These are phyloP conservation scores for Xerocomellus chrysenteron DNA, from an alignment of 768 basidiomycete genomes.

Conservation along the genomic window DNA sequence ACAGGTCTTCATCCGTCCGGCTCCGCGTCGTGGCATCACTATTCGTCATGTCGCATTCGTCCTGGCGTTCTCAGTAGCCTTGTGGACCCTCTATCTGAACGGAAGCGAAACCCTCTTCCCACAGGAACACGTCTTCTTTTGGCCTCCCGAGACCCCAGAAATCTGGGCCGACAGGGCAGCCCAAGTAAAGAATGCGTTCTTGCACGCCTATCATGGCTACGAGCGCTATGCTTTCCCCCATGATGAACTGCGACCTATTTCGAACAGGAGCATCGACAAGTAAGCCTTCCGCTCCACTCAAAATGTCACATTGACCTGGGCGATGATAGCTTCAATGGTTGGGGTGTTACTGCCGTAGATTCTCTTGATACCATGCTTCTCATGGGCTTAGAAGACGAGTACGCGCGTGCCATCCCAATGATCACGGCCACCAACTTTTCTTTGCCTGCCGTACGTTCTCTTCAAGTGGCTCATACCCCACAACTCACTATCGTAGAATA, in stretches of 20 bases:
- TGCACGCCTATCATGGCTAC: slow-evolving; percentile 69
- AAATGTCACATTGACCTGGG: background rate
- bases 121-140: slow-evolving; percentile 17
- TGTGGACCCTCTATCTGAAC: slow-evolving; percentile 22
- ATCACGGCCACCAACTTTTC: slow-evolving; percentile 51
- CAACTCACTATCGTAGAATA: slow-evolving; percentile 22
- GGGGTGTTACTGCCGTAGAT: slow-evolving; percentile 78
- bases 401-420: slow-evolving; percentile 56
- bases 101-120: background rate
- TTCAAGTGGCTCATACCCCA: background rate
- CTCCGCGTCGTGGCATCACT: slow-evolving; percentile 17
- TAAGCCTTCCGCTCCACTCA: slow-evolving; percentile 28
- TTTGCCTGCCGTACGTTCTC: slow-evolving; percentile 38
- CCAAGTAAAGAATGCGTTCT: slow-evolving; percentile 59
- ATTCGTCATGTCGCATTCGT: slow-evolving; percentile 25
- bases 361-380: slow-evolving; percentile 84
- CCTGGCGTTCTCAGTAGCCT: slow-evolving; percentile 7
- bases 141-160: slow-evolving; percentile 30
- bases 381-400: slow-evolving; percentile 75
- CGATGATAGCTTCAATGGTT: slow-evolving; percentile 68
- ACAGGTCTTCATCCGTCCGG: background rate
- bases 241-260: slow-evolving; percentile 62
- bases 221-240: slow-evolving; percentile 57
- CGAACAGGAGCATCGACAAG: slow-evolving; percentile 50
- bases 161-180: slow-evolving; percentile 54